A percentile compares a stretch with the other conserved stretches of the same genome.
Conservation (phyloP, 192 early-diverging fungal genomes). For the Jimgerdemannia flammicorona region DNA sequence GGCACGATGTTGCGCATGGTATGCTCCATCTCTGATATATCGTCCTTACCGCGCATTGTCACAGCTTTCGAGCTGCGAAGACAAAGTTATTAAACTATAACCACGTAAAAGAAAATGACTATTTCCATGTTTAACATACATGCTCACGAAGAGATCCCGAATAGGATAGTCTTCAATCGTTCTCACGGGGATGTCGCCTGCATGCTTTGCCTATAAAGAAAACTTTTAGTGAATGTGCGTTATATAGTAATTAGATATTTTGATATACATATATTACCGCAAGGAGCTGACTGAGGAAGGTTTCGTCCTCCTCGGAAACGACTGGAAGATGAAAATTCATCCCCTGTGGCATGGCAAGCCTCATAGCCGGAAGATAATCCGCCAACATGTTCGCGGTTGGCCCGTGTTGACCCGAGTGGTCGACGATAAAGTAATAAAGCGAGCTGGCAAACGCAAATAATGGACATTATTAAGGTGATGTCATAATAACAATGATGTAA, state of each 20-base stretch:
- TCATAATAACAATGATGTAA: no score
- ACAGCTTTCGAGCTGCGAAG: slow-evolving; percentile 6
- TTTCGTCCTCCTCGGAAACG: slow-evolving; percentile 13
- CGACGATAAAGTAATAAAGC: background rate
- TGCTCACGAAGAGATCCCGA: slow-evolving; percentile 7
- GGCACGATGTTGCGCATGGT: background rate
- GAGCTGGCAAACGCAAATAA: no score
- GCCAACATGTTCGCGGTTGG: slow-evolving; percentile 9
- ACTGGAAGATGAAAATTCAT: slow-evolving; percentile 10
- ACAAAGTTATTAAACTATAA: slow-evolving; percentile 8
- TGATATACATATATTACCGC: slow-evolving; percentile 3
- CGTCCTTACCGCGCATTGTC: slow-evolving; percentile 16
- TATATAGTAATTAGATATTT: slow-evolving; percentile 4
- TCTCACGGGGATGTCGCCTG: slow-evolving; percentile 2
- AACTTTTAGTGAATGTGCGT: slow-evolving; percentile 2
- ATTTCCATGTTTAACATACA: slow-evolving; percentile 9
- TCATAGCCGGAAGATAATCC: slow-evolving; percentile 9
- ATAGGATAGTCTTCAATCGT: slow-evolving; percentile 3
- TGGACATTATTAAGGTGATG: no score
- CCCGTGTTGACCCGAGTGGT: slow-evolving; percentile 10
- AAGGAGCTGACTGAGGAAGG: slow-evolving; percentile 10
- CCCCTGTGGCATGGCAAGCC: slow-evolving; percentile 6
- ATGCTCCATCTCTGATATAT: background rate
- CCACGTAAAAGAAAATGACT: slow-evolving; percentile 7
- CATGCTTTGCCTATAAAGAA: slow-evolving; percentile 14